A percentile compares a stretch with the other conserved stretches of the same genome.
Conservation (phyloP, 768 basidiomycete species). For the Leccinum subgranulosum region DNA sequence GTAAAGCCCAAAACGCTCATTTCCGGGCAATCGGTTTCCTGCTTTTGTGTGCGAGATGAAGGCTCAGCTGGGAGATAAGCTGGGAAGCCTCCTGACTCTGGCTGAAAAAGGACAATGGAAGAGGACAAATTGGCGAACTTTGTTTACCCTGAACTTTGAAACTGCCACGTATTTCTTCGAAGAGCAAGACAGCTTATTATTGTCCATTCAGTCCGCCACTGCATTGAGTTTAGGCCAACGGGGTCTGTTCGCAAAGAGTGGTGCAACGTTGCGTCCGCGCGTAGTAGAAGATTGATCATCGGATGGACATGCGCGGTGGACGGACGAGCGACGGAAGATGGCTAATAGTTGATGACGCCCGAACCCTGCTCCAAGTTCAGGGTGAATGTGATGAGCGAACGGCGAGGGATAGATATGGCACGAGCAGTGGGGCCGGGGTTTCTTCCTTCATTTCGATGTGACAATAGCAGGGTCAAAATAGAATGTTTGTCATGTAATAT, state of each 20-base stretch:
- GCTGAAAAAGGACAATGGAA: constrained; percentile 2
- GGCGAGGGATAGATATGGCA: constrained; percentile 5
- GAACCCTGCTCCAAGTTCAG: constrained; percentile 11
- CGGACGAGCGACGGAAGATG: constrained; percentile 12
- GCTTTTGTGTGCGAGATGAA: constrained; percentile 10
- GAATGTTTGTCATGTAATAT: neutral
- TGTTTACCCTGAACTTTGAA: constrained; percentile 9
- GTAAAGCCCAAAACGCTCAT: constrained; percentile 13
- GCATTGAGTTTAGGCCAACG: constrained; percentile 1
- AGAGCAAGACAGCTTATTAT: neutral
- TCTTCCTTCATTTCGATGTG: constrained; percentile 12
- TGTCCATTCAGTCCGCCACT: neutral
- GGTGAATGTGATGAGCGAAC: constrained; percentile 15
- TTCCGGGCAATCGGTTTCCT: constrained; percentile 7
- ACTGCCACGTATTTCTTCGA: constrained; percentile 1
- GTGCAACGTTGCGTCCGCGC: constrained; percentile 25
- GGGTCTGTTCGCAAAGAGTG: constrained; percentile 11
- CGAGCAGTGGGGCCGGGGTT: constrained; percentile 9
- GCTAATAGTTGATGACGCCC: constrained; percentile 1
- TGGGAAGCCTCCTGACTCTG: constrained; percentile 15
- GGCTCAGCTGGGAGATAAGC: constrained; percentile 23
- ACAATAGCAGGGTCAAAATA: constrained; percentile 1
- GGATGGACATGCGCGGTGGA: constrained; percentile 12
- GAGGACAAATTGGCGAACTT: constrained; percentile 17
- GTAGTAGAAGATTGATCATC: constrained; percentile 26